A percentile compares a stretch with the other conserved stretches of the same genome.
Evolutionary conservation across 2,329 filamentous ascomycete species (phyloP).

Genomic region (Ophiocordyceps unilateralis): DNA sequence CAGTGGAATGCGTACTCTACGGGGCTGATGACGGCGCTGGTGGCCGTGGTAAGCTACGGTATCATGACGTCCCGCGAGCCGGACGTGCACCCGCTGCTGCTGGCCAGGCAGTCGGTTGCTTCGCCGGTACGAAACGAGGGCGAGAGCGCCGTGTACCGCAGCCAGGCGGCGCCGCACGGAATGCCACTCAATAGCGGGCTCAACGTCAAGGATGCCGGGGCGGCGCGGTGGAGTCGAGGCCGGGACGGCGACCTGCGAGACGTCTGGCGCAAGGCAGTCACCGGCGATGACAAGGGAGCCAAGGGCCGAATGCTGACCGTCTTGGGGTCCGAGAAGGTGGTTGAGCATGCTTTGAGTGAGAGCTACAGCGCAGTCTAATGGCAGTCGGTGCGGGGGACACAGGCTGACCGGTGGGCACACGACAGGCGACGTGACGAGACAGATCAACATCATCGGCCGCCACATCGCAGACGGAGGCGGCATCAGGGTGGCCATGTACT

Average conservation of each 20-base stretch:
- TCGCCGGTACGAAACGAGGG: slow-evolving; percentile 67
- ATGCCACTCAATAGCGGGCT: slow-evolving; percentile 63
- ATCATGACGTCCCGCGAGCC: slow-evolving; percentile 59
- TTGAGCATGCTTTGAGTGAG: slow-evolving; percentile 46
- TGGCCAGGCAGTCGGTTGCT: slow-evolving; percentile 66
- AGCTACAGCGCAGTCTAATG: too few species aligned
- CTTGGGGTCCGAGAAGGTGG: slow-evolving; percentile 54
- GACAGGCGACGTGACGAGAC: slow-evolving; percentile 53
- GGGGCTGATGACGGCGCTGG: slow-evolving; percentile 44
- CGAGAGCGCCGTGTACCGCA: slow-evolving; percentile 73
- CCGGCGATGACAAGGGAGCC: slow-evolving; percentile 45
- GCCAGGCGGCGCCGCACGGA: slow-evolving; percentile 70
- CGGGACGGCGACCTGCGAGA: slow-evolving; percentile 82
- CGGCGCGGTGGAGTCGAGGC: slow-evolving; percentile 68
- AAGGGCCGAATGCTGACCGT: slow-evolving; percentile 65
- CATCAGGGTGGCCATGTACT: slow-evolving; percentile 70
- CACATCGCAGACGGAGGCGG: slow-evolving; percentile 55
- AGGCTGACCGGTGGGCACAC: background rate
- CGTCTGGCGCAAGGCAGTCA: slow-evolving; percentile 62
- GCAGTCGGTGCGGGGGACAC: background rate
- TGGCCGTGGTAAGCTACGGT: slow-evolving; percentile 52
- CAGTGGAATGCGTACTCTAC: slow-evolving; percentile 78
- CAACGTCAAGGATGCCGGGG: slow-evolving; percentile 64
- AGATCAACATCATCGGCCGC: slow-evolving; percentile 75
- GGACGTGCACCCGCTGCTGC: slow-evolving; percentile 80